Base-by-base conservation (phyloP, 1,284 basidiomycete genomes). In the Pseudozyma sp. region DNA sequence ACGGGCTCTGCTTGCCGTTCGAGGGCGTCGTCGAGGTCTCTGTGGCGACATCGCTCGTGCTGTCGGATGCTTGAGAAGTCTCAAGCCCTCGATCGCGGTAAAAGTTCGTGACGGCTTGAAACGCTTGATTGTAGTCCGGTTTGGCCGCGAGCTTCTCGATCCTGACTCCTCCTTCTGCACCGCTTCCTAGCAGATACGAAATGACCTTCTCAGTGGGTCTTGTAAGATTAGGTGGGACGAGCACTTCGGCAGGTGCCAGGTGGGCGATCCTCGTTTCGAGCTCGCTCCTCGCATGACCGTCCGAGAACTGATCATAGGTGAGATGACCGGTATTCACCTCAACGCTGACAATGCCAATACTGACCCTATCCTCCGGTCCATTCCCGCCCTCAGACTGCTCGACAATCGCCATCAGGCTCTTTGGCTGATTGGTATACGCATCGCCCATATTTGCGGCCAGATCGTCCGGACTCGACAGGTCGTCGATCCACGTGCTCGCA, bases 251-350 rank as follows among this genome's bases (percentile, higher is more conserved):
- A 0, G 96, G 96, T 67, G 89, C 89, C 9, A 83, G 64, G 51
- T 84, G 82, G 0, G 79, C 78, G 4, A 84, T 67, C 24, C 82
- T 65, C 3, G 82, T 84, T 56, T 83, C 80, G 33, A 84, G 75
- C 65, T 81, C 81, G 35, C 65, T 74, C 37, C 79, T 63, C 31
- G 80, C 57, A 33, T 65, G 49, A 5, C 68, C 71, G 54, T 84
- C 82, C 19, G 40, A 46, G 35, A 81, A 97, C 70, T 92, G 89
- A 79, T 99, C 96, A 89, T 93, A 98, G 0, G 94, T 87, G 2
- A 98, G 90, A 73, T 95, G 92, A 1, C 95, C 95, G 0, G 94
- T 97, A 53, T 90, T 90, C 0, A 94, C 92, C 54, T 90, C 90
- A 16, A 97, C 90, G 17, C 90, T 89, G 49, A 97, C 88, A 82